Conservation (phyloP, 2,329 filamentous ascomycete species). For the Aspergillus awamori region DNA sequence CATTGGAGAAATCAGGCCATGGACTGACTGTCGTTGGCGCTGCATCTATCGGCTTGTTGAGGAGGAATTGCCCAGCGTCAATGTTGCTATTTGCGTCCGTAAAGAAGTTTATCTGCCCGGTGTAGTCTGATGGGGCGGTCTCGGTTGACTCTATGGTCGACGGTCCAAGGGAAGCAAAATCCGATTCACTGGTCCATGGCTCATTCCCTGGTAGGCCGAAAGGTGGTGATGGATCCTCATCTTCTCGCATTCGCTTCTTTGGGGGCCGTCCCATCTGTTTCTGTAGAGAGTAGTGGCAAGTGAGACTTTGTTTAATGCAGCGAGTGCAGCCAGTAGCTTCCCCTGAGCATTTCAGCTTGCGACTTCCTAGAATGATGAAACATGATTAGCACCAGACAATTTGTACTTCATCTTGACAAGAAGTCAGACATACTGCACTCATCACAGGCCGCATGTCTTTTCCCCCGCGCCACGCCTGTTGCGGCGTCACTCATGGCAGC, state of each 20-base stretch:
- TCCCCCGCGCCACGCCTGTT: conserved; percentile 30
- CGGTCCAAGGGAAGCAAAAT: background rate
- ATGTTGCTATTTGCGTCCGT: conserved; percentile 29
- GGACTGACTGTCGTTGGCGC: conserved; percentile 35
- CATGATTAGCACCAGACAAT: background rate
- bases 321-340: conserved; percentile 47
- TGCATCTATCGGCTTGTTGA: conserved; percentile 26
- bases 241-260: conserved; percentile 42
- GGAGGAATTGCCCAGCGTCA: conserved; percentile 29
- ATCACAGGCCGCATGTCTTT: conserved; percentile 52
- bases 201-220: conserved; percentile 20
- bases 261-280: conserved; percentile 53
- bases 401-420: conserved; percentile 5
- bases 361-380: conserved; percentile 38
- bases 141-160: background rate
- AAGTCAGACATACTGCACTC: conserved; percentile 49
- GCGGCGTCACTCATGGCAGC: conserved; percentile 9
- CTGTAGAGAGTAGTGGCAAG: conserved; percentile 51
- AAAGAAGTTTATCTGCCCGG: conserved; percentile 21
- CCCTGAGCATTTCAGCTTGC: conserved; percentile 54
- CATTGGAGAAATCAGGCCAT: conserved; percentile 48
- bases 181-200: conserved; percentile 23
- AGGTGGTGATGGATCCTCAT: conserved; percentile 28
- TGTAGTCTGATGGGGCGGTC: background rate
- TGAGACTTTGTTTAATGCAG: conserved; percentile 46